phyloP scores from a whole-genome alignment of 176 grass and related monocot genomes.

The Calamus simplicifolius region DNA sequence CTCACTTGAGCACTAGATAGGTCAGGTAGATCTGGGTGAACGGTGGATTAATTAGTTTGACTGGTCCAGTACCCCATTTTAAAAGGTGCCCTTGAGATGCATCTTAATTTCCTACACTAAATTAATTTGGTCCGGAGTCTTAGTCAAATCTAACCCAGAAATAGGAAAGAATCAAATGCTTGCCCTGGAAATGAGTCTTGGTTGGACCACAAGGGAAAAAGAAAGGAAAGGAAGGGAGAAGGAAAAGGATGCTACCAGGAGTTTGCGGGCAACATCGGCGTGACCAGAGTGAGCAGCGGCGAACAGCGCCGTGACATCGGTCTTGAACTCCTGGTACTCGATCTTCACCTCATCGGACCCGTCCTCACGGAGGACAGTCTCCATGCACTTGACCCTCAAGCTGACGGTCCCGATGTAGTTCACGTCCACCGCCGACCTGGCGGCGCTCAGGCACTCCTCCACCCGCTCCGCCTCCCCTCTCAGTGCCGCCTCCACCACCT shows the following conservation, averaged over 20 bases:
- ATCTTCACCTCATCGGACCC: constrained; percentile 18
- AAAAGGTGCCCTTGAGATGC: no score
- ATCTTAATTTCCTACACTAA: no score
- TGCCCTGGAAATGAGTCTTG: no score
- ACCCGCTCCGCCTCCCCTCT: constrained; percentile 17
- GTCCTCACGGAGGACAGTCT: constrained; percentile 24
- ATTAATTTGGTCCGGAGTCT: no score
- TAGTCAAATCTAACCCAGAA: no score
- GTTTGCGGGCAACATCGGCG: constrained; percentile 9
- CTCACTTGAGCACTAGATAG: no score
- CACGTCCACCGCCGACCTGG: constrained; percentile 3
- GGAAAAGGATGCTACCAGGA: constrained; percentile 18
- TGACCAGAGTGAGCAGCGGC: constrained; percentile 37
- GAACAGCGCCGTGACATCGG: constrained; percentile 42
- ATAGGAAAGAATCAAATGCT: no score
- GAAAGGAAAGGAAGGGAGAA: no score
- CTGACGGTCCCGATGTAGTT: constrained; percentile 21
- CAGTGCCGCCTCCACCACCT: constrained; percentile 30
- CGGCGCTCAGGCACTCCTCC: constrained; percentile 21
- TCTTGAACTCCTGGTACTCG: constrained; percentile 24
- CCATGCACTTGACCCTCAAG: constrained; percentile 23
- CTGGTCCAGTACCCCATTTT: no score
- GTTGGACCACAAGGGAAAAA: no score
- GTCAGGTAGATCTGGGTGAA: no score
- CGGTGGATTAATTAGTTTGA: no score